phyloP scores from a whole-genome alignment of 371 early-diverging fungal genomes.

The Rhizomucor pusillus region DNA sequence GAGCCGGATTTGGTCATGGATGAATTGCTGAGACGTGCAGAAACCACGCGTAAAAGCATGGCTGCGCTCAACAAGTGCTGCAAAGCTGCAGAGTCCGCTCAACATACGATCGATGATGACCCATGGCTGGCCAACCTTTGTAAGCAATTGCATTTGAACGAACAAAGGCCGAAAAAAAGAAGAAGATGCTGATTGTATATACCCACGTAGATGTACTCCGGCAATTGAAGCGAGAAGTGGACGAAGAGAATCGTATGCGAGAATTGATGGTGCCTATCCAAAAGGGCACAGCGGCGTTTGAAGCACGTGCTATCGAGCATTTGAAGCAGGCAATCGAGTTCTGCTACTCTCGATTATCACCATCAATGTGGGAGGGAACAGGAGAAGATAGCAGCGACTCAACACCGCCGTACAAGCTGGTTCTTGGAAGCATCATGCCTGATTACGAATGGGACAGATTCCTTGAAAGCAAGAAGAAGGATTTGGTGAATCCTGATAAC shows the following conservation, averaged over 20 bases:
- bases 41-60: slow-evolving; percentile 38
- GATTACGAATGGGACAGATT: slow-evolving; percentile 34
- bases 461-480: slow-evolving; percentile 22
- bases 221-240: slow-evolving; percentile 39
- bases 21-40: slow-evolving; percentile 34
- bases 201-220: slow-evolving; percentile 30
- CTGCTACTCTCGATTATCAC: slow-evolving; percentile 23
- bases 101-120: slow-evolving; percentile 28
- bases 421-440: slow-evolving; percentile 27
- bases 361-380: slow-evolving; percentile 16
- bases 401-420: slow-evolving; percentile 17
- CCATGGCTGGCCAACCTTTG: slow-evolving; percentile 42
- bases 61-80: slow-evolving; percentile 26
- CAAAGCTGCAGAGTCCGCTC: slow-evolving; percentile 20
- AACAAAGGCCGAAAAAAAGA: background rate
- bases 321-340: slow-evolving; percentile 24
- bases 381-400: slow-evolving; percentile 14
- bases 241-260: slow-evolving; percentile 40
- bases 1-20: slow-evolving; percentile 28
- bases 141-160: slow-evolving; percentile 16
- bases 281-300: slow-evolving; percentile 26
- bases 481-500: slow-evolving; percentile 32
- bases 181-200: slow-evolving; percentile 1
- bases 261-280: slow-evolving; percentile 37
- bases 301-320: slow-evolving; percentile 16